These are phyloP conservation scores for Phytophthora sp. DNA, from an alignment of 352 stramenopile genomes.

Conservation along the genomic window DNA sequence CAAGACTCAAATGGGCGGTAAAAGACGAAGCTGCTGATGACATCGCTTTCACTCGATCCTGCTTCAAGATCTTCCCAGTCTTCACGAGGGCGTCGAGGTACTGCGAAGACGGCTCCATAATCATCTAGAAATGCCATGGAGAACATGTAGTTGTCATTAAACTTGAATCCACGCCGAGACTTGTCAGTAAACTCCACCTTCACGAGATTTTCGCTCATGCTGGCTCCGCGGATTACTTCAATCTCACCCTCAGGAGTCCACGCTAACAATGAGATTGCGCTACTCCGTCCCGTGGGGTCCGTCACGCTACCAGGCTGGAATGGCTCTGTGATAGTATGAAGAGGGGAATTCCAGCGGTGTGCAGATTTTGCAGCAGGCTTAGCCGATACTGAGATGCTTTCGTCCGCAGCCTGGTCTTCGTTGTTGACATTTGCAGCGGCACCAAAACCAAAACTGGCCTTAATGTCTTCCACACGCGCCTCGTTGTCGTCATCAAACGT, in stretches of 20 bases:
- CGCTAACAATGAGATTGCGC: conserved; percentile 54
- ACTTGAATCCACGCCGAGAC: conserved; percentile 83
- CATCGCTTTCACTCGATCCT: conserved; percentile 42
- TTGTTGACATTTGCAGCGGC: conserved; percentile 28
- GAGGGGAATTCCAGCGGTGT: conserved; percentile 7
- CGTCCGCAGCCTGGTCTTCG: conserved; percentile 31
- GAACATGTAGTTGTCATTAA: conserved; percentile 86
- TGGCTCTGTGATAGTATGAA: conserved; percentile 53
- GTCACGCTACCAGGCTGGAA: conserved; percentile 71
- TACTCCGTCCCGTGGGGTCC: conserved; percentile 37
- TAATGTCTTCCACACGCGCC: conserved; percentile 79
- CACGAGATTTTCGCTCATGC: conserved; percentile 73
- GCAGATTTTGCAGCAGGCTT: conserved; percentile 5
- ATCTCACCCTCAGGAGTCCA: conserved; percentile 86
- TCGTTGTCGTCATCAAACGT: conserved; percentile 68
- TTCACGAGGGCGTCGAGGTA: conserved; percentile 62
- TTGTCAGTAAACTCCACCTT: conserved; percentile 87
- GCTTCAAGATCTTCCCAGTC: conserved; percentile 64
- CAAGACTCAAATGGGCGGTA: conserved; percentile 88
- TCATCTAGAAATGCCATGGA: conserved; percentile 77
- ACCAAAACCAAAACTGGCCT: conserved; percentile 84
- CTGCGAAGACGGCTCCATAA: conserved; percentile 77
- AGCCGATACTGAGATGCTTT: conserved; percentile 9
- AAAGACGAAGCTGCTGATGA: conserved; percentile 78
- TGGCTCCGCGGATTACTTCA: conserved; percentile 73